Evolutionary conservation across 2,329 filamentous ascomycete species (phyloP), one percentile per base, ranked within the genome.

Genomic region (Nakataea oryzae): DNA sequence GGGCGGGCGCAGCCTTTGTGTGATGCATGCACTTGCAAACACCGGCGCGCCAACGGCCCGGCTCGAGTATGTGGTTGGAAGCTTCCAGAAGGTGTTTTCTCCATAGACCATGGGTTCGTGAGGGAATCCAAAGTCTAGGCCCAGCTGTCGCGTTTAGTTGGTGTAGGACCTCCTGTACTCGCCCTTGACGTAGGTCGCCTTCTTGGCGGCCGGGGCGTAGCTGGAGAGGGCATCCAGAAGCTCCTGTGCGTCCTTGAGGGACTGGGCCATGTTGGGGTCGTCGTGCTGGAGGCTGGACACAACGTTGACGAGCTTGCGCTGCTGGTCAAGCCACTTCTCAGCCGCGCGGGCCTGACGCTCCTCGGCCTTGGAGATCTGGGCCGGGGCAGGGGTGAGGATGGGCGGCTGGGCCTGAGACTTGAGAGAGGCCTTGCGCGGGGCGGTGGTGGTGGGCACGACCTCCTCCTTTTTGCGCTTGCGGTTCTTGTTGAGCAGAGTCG

Each of bases 271-370:
- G 64, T 82, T 77, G 61, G 77, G 72, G 64, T 83, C 81, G 65
- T 79, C 77, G 21, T 81, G 81, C 69, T 79, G 77, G 64, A 82
- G 77, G 58, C 73, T 74, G 61, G 76, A 74, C 57, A 87, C 76
- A 54, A 89, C 82, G 64, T 78, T 79, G 67, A 88, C 81, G 59
- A 91, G 80, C 50, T 80, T 81, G 69, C 80, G 81, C 73, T 84
- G 86, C 74, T 87, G 84, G 66, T 86, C 81, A 69, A 82, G 75
- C 83, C 82, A 86, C 67, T 82, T 76, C 64, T 83, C 78, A 61
- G 80, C 72, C 59, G 79, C 78, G 67, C 73, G 72, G 57, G 72
- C 68, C 17, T 70, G 64, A 59, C 73, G 71, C 68, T 75, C 72
- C 62, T 71, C 69, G 24, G 71, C 69, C 63, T 66, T 68, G 28